phyloP scores from a whole-genome alignment of 805 yeast genomes.

The Peterozyma xylosa region DNA sequence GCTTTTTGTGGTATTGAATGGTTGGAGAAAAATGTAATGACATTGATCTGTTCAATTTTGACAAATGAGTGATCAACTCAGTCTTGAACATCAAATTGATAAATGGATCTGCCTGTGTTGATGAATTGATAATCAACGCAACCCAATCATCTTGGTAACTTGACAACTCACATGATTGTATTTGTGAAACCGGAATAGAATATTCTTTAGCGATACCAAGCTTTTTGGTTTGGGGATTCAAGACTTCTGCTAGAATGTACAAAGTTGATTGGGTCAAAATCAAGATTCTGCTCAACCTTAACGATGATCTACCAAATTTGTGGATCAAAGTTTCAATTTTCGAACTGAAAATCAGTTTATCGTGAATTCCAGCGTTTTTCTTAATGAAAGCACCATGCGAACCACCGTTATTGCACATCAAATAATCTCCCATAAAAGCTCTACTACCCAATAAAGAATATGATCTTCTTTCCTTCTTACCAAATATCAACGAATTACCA shows the following conservation, averaged over 20 bases:
- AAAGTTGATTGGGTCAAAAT: constrained; percentile 57
- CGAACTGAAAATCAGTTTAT: constrained; percentile 65
- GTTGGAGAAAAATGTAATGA: constrained; percentile 62
- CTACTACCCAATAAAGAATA: constrained; percentile 83
- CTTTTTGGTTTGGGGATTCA: constrained; percentile 46
- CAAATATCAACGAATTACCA: constrained; percentile 64
- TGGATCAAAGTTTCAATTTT: constrained; percentile 77
- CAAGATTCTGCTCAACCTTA: constrained; percentile 64
- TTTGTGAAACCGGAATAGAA: constrained; percentile 49
- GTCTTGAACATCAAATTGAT: constrained; percentile 83
- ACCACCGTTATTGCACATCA: constrained; percentile 77
- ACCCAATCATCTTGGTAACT: constrained; percentile 89
- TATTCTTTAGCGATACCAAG: constrained; percentile 55
- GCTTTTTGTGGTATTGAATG: constrained; percentile 82
- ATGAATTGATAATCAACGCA: constrained; percentile 53
- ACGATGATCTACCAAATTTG: constrained; percentile 90
- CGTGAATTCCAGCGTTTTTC: constrained; percentile 62
- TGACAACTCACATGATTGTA: constrained; percentile 62
- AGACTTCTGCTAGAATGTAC: constrained; percentile 65
- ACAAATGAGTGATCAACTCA: constrained; percentile 72
- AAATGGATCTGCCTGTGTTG: constrained; percentile 67
- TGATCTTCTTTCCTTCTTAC: constrained; percentile 83
- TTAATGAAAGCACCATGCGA: constrained; percentile 66
- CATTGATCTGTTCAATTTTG: constrained; percentile 49
- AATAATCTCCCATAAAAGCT: constrained; percentile 89